Base-by-base conservation (phyloP, 768 basidiomycete species). In the Lyophyllum semitale region DNA sequence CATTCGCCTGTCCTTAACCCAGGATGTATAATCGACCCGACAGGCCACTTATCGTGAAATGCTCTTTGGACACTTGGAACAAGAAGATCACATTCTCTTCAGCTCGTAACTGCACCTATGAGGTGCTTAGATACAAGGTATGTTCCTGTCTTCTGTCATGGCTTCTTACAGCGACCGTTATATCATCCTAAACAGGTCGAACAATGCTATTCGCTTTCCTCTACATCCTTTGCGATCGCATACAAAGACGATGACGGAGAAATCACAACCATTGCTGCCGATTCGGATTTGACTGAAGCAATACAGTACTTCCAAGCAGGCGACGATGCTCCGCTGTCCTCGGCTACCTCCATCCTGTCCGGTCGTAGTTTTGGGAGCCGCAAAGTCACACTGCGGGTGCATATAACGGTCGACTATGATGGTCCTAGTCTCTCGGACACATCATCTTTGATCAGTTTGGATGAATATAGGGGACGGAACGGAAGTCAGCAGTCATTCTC, bases 181-280 rank as follows among this genome's bases (percentile, higher is more conserved):
- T 33, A 44, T 18, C 27, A 32, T 40, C 26, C 18, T 47, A 22
- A 25, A 32, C 63, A 96, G 95, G 82, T 97, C 30, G 92, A 93
- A 62, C 87, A 92, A 65, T 88, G 87, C 57, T 97, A 93, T 67
- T 81, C 87, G 1, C 81, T 96, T 22, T 84, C 79, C 40, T 82
- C 84, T 4, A 82, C 84, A 0, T 72, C 84, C 6, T 96, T 89
- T 63, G 76, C 76, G 4, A 86, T 98, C 53, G 77, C 85, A 4
- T 97, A 93, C 73, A 89, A 85, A 62, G 93, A 95, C 64, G 93
- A 97, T 66, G 93, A 95, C 55, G 89, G 88, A 54, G 93, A 94
- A 67, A 79, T 83, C 53, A 84, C 80, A 22, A 79, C 59, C 58
- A 90, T 95, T 59, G 71, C 76, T 0, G 83, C 79, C 18, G 92